phyloP scores from a whole-genome alignment of 768 basidiomycete genomes.

The Pleurotus ostreatus region DNA sequence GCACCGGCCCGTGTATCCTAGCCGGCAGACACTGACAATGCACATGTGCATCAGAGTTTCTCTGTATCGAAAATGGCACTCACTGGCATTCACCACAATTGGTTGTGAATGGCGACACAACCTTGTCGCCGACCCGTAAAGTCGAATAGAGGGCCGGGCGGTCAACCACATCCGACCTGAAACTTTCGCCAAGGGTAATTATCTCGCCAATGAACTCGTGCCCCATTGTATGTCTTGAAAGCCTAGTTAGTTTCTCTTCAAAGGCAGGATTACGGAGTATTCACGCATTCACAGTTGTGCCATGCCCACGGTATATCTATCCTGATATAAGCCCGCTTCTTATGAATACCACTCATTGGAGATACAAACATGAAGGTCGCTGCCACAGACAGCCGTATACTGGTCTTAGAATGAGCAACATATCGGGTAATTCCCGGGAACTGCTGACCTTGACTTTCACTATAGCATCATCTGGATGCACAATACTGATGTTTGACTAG shows the following conservation, averaged over 20 bases:
- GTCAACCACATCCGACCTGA: conserved; percentile 31
- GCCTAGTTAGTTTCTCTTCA: background rate
- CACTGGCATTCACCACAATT: conserved; percentile 86
- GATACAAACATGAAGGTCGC: conserved; percentile 6
- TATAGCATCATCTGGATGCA: conserved; percentile 74
- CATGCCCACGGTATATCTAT: conserved; percentile 59
- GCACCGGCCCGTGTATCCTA: conserved; percentile 74
- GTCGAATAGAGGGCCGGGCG: conserved; percentile 61
- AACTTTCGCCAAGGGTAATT: conserved; percentile 60
- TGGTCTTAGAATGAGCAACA: conserved; percentile 17
- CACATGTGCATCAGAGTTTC: background rate
- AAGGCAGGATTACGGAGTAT: conserved; percentile 14
- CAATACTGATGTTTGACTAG: conserved; percentile 41
- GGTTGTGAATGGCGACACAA: conserved; percentile 78
- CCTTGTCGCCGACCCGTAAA: conserved; percentile 68
- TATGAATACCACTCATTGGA: background rate
- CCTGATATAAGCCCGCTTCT: background rate
- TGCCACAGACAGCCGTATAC: conserved; percentile 66
- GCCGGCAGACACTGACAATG: conserved; percentile 54
- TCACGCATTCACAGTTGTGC: conserved; percentile 47
- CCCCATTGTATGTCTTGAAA: conserved; percentile 56
- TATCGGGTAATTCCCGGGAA: too few species aligned
- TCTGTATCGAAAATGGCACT: conserved; percentile 19
- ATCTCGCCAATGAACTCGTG: conserved; percentile 80
- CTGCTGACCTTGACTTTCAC: conserved; percentile 62